These are phyloP conservation scores for Tylopilus intermedius DNA, from an alignment of 768 basidiomycete genomes.

Conservation along the genomic window DNA sequence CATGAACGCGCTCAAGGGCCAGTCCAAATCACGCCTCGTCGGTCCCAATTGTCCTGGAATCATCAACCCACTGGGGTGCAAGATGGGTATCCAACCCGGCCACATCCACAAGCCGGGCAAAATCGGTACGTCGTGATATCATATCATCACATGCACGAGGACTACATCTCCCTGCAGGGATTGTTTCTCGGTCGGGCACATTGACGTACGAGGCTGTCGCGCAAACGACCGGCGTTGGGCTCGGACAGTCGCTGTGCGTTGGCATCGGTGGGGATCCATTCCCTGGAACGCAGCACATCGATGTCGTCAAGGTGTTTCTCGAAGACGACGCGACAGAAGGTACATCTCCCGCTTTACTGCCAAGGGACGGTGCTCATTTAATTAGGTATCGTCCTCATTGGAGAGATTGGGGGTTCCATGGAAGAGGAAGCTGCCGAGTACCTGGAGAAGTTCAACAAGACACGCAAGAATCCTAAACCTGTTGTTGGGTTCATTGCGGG, in stretches of 20 bases:
- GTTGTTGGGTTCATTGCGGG: constrained; percentile 98
- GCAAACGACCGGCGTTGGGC: constrained; percentile 91
- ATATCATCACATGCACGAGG: not conserved
- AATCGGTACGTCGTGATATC: constrained; percentile 57
- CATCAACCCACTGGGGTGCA: constrained; percentile 95
- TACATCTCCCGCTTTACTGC: constrained; percentile 21
- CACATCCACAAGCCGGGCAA: constrained; percentile 96
- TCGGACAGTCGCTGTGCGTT: constrained; percentile 94
- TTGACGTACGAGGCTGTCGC: constrained; percentile 98
- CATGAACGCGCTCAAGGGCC: constrained; percentile 88
- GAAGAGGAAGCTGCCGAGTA: constrained; percentile 99
- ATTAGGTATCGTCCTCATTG: constrained; percentile 91
- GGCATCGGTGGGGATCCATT: constrained; percentile 98
- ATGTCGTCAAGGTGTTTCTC: constrained; percentile 94
- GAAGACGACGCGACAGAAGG: constrained; percentile 93
- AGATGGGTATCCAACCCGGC: constrained; percentile 98
- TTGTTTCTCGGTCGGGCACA: constrained; percentile 93
- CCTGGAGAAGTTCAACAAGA: constrained; percentile 89
- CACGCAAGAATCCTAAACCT: constrained; percentile 80
- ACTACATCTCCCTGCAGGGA: constrained; percentile 45
- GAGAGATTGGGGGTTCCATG: constrained; percentile 98
- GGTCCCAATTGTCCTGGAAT: constrained; percentile 99
- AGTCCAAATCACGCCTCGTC: constrained; percentile 91
- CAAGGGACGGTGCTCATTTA: constrained; percentile 2
- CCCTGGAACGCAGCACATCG: constrained; percentile 92